Conservation (phyloP, 169 alveolate species). For the Plasmodium malariae region DNA sequence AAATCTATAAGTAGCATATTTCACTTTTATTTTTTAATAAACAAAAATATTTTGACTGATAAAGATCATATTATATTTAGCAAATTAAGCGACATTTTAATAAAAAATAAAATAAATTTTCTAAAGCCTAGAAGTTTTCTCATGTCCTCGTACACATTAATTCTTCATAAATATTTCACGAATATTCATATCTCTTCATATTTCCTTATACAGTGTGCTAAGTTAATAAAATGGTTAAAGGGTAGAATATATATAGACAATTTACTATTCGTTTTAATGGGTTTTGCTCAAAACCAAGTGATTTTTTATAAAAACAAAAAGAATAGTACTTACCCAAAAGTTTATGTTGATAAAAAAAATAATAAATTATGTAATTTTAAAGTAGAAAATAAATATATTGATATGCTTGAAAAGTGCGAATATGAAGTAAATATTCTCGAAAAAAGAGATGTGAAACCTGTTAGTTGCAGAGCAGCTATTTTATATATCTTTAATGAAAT, state of each 20-base stretch:
- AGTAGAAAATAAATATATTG: slow-evolving; percentile 66
- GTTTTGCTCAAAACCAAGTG: slow-evolving; percentile 56
- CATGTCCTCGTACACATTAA: slow-evolving; percentile 63
- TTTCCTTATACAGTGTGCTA: slow-evolving; percentile 57
- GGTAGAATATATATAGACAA: slow-evolving; percentile 40
- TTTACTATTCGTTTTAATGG: slow-evolving; percentile 57
- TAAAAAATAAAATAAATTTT: slow-evolving; percentile 37
- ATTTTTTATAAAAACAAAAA: slow-evolving; percentile 56
- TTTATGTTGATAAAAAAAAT: slow-evolving; percentile 41
- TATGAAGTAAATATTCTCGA: slow-evolving; percentile 40
- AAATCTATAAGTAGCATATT: slow-evolving; percentile 65
- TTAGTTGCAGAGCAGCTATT: slow-evolving; percentile 66
- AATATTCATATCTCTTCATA: slow-evolving; percentile 46
- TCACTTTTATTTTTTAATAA: slow-evolving; percentile 53
- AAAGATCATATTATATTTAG: slow-evolving; percentile 26
- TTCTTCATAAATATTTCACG: slow-evolving; percentile 60
- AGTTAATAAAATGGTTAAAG: slow-evolving; percentile 32
- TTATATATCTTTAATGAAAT: slow-evolving; percentile 54
- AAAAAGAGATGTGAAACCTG: slow-evolving; percentile 6
- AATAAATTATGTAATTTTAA: slow-evolving; percentile 60
- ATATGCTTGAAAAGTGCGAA: slow-evolving; percentile 42
- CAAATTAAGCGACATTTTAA: slow-evolving; percentile 31
- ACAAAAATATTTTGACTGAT: slow-evolving; percentile 3
- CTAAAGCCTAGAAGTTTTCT: slow-evolving; percentile 43
- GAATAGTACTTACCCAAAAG: neutral